Base-by-base conservation (phyloP, 495 filamentous ascomycete species). In the Tricharina praecox region DNA sequence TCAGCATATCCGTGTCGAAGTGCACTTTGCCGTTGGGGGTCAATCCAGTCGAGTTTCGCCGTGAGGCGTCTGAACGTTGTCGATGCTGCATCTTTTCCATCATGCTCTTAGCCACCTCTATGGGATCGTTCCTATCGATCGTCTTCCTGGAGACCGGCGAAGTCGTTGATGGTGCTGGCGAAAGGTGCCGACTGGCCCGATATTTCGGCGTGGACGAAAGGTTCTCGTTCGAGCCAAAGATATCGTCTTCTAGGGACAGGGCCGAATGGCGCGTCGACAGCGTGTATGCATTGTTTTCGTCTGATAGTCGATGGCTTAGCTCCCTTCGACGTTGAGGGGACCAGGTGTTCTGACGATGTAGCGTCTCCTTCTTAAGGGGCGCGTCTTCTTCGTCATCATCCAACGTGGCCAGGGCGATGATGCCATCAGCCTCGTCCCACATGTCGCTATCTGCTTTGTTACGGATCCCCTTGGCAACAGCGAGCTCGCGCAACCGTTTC, bases 391-490 rank as follows among this genome's bases (percentile, higher is more conserved):
- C 74, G 32, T 88, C 84, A 38, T 90, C 82, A 48, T 90, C 80
- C 25, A 85, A 75, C 1, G 82, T 85, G 25, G 85, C 85, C 8
- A 93, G 68, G 24, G 82, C 80, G 53, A 93, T 85, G 38, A 93
- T 88, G 13, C 80, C 78, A 58, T 93, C 83, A 4, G 85, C 85
- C 62, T 93, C 85, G 56, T 81, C 78, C 79, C 82, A 93, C 30
- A 85, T 66, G 36, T 72, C 67, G 44, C 68, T 68, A 9, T 76
- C 73, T 2, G 73, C 64, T 0, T 81, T 81, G 48, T 70, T 56
- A 20, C 82, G 64, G 40, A 88, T 68, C 26, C 72, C 72, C 56
- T 82, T 71, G 26, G 77, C 72, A 38, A 72, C 75, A 5, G 76
- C 85, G 47, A 72, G 68, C 37, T 72, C 64, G 19, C 73, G 67